Percentiles rank a stretch among this genome's conserved stretches.
phyloP scores from a whole-genome alignment of 2,329 filamentous ascomycete species.

The Calonectria pauciramosa region DNA sequence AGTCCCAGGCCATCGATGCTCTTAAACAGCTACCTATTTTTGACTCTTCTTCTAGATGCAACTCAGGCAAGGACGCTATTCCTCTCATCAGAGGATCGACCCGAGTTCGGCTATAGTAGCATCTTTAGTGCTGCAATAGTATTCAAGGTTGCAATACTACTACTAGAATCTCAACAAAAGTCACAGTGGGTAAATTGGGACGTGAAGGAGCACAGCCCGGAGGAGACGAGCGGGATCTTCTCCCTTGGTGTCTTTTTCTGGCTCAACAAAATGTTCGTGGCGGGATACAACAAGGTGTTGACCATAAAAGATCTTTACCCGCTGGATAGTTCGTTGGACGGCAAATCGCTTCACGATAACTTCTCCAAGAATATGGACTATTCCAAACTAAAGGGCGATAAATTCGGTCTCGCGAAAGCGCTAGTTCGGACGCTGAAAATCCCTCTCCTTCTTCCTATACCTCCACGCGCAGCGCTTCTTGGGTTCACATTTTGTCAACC shows the following conservation, averaged over 20 bases:
- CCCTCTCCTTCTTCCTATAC: constrained; percentile 19
- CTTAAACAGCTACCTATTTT: constrained; percentile 54
- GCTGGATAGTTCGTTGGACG: constrained; percentile 12
- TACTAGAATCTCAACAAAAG: constrained; percentile 54
- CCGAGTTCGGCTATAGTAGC: constrained; percentile 29
- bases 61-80: constrained; percentile 56
- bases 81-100: constrained; percentile 23
- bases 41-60: constrained; percentile 57
- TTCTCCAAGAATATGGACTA: constrained; percentile 23
- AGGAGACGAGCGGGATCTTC: constrained; percentile 44
- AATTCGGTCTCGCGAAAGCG: constrained; percentile 9
- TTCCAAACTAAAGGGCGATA: constrained; percentile 14
- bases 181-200: constrained; percentile 51
- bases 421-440: not conserved
- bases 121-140: constrained; percentile 49
- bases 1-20: constrained; percentile 56
- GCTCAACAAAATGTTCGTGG: constrained; percentile 44
- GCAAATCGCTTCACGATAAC: not conserved
- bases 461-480: constrained; percentile 18
- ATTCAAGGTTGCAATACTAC: constrained; percentile 50
- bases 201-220: constrained; percentile 49
- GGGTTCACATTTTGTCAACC: constrained; percentile 56
- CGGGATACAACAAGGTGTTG: constrained; percentile 14
- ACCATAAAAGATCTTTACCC: constrained; percentile 21
- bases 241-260: constrained; percentile 48